Percentiles rank a stretch among this genome's conserved stretches.
Conservation (phyloP, 495 filamentous ascomycete species). For the Penicillium herquei region DNA sequence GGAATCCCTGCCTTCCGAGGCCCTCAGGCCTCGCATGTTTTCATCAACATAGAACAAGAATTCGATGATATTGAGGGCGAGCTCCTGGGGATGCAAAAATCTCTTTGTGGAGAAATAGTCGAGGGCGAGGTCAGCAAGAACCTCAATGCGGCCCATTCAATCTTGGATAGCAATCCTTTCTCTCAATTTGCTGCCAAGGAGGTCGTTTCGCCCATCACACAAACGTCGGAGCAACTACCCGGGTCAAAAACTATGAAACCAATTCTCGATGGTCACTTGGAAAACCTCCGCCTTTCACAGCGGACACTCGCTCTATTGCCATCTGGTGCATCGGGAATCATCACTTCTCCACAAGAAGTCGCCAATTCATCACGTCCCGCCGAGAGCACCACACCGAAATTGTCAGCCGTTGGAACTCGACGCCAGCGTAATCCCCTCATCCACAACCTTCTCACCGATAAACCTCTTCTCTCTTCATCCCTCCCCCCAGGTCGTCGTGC, state of each 20-base stretch:
- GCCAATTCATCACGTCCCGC: slow-evolving; percentile 57
- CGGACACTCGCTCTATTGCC: slow-evolving; percentile 74
- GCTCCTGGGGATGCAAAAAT: slow-evolving; percentile 38
- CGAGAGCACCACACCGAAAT: slow-evolving; percentile 35
- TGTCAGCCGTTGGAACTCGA: slow-evolving; percentile 69
- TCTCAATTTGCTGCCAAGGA: slow-evolving; percentile 45
- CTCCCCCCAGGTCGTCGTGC: slow-evolving; percentile 66
- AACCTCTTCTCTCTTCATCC: slow-evolving; percentile 87
- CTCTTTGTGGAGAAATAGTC: slow-evolving; percentile 10
- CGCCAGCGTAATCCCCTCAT: slow-evolving; percentile 87
- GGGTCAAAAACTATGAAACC: slow-evolving; percentile 12
- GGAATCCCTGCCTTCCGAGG: slow-evolving; percentile 75
- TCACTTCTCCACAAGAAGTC: slow-evolving; percentile 82
- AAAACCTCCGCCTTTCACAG: slow-evolving; percentile 71
- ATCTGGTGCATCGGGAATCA: slow-evolving; percentile 76
- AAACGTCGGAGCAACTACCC: slow-evolving; percentile 4
- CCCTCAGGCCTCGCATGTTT: slow-evolving; percentile 73
- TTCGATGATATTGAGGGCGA: slow-evolving; percentile 64
- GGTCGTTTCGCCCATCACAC: slow-evolving; percentile 18
- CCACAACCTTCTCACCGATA: slow-evolving; percentile 94
- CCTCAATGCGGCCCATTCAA: slow-evolving; percentile 12
- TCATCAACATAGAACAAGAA: slow-evolving; percentile 94
- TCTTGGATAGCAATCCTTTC: slow-evolving; percentile 44
- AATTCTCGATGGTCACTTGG: slow-evolving; percentile 52
- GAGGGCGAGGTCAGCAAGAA: not conserved